Evolutionary conservation across 2,329 filamentous ascomycete genomes (phyloP).

Genomic region (Cladorrhinum sp.): DNA sequence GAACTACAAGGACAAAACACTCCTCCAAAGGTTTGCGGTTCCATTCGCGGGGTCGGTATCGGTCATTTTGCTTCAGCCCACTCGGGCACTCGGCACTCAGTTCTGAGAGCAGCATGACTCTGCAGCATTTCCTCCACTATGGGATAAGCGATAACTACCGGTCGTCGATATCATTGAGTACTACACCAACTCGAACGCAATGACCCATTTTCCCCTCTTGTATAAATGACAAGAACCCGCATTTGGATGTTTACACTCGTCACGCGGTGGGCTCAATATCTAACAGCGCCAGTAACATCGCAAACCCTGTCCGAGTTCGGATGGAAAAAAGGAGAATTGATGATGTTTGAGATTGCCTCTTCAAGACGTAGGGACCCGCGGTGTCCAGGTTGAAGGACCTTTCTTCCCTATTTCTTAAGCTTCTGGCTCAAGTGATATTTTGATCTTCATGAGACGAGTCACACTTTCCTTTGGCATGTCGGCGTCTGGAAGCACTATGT

Average conservation of each 20-base stretch:
- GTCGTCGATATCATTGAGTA: constrained; percentile 11
- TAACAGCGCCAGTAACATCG: not conserved
- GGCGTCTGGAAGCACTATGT: not conserved
- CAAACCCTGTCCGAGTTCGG: not conserved
- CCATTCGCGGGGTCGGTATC: not conserved
- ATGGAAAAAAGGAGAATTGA: not conserved
- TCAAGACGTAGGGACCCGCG: not conserved
- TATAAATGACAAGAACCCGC: constrained; percentile 13
- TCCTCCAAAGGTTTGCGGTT: not conserved
- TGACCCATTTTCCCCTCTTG: constrained; percentile 4
- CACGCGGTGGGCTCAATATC: constrained; percentile 9
- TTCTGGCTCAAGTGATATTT: not conserved
- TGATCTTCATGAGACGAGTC: not conserved
- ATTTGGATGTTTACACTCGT: constrained; percentile 8
- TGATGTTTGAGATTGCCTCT: not conserved
- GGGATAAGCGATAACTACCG: constrained; percentile 15
- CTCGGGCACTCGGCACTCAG: not conserved
- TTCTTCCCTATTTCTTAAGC: too few relatives aligned
- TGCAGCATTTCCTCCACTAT: not conserved
- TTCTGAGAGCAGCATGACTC: not conserved
- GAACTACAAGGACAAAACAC: too few relatives aligned
- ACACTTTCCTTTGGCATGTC: not conserved
- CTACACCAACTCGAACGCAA: constrained; percentile 3
- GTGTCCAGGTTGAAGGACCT: not conserved
- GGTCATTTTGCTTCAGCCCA: not conserved